Percentiles rank a stretch among this genome's conserved stretches.
phyloP scores from a whole-genome alignment of 805 yeast genomes.

The Yamadazyma akitaensis region DNA sequence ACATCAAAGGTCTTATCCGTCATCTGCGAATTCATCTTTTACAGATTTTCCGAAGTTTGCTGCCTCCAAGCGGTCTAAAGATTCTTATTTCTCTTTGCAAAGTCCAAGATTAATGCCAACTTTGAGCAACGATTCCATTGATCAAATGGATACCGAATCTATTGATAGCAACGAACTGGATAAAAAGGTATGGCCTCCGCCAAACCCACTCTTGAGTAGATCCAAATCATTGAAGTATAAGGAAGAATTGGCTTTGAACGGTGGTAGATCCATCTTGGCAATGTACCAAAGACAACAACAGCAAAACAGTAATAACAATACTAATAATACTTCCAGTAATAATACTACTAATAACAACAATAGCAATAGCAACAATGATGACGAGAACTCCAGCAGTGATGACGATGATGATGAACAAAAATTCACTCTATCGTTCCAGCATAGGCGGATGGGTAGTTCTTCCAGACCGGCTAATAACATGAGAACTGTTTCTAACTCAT shows the following conservation, averaged over 20 bases:
- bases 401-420: constrained; percentile 13
- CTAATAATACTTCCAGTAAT: neutral
- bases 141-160: constrained; percentile 10
- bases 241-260: constrained; percentile 13
- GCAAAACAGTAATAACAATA: neutral
- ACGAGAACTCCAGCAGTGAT: neutral
- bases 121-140: constrained; percentile 1
- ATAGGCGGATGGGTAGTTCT: neutral
- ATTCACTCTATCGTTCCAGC: constrained; percentile 14
- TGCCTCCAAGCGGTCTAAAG: constrained; percentile 16
- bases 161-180: constrained; percentile 9
- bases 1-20: constrained; percentile 14
- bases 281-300: constrained; percentile 12
- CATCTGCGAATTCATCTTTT: constrained; percentile 15
- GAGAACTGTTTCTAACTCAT: neutral
- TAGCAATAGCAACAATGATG: neutral
- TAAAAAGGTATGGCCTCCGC: constrained; percentile 2
- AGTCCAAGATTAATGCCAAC: constrained; percentile 5
- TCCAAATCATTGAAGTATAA: constrained; percentile 21
- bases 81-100: constrained; percentile 26
- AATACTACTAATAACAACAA: neutral
- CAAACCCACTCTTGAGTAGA: constrained; percentile 16
- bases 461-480: constrained; percentile 1
- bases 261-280: constrained; percentile 14
- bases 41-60: constrained; percentile 18